Base-by-base conservation (phyloP, 352 stramenopile genomes). In the Globisporangium uncinulatum region DNA sequence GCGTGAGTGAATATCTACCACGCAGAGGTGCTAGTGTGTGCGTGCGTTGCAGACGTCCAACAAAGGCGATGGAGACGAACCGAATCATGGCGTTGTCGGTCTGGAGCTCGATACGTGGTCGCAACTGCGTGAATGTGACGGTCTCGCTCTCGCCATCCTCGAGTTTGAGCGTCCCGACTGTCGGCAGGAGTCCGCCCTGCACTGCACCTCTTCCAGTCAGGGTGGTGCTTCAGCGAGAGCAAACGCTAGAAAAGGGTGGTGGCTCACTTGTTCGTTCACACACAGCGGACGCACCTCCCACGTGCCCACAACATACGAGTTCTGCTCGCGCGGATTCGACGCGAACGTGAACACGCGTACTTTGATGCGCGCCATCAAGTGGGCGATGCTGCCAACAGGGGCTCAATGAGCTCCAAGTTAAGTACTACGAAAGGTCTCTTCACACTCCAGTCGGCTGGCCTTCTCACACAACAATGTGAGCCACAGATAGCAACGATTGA, bases 261-360 rank as follows among this genome's bases (percentile, higher is more conserved):
- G 45, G 10, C 21, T 17, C 13, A 9, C 13, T 39, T 39, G 34
- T 39, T 39, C 34, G 34, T 13, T 39, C 20, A 15, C 20, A 11
- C 19, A 21, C 13, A n/a, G 24, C 21, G 0, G 5, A 24, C 57
- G 17, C 43, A 88, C 79, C 67, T 89, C 71, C 41, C 74, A 68
- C 0, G 78, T 90, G 45, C 82, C 82, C 20, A 92, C 78, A 24
- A 92, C 58, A 45, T 86, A 92, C 29, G 82, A 90, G 56, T 92
- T 89, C 61, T 92, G 78, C 62, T 72, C 66, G 51, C 64, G 73
- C 19, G 77, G 76, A 53, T 83, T 73, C 2, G 81, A 87, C 6
- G 74, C 68, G 65, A 90, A 89, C 41, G 78, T 87, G 68, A 92
- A 89, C 57, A 90, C 82, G 46, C 77, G 76, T 17, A 92, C 65